These are phyloP conservation scores for Kwoniella dejecticola DNA, from an alignment of 768 basidiomycete genomes.

Conservation along the genomic window DNA sequence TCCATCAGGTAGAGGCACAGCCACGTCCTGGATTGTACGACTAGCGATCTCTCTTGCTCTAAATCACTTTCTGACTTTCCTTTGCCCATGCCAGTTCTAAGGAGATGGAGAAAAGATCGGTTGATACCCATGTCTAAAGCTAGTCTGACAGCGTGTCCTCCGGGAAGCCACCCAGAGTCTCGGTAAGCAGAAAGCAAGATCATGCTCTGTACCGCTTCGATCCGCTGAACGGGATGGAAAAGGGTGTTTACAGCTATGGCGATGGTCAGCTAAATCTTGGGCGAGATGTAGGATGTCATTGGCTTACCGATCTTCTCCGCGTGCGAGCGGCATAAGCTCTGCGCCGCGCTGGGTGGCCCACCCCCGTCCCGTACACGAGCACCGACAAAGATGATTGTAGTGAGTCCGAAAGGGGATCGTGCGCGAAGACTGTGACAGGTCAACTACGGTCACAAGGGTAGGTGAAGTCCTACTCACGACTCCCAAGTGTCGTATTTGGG, in stretches of 20 bases:
- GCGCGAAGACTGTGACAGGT: constrained; percentile 62
- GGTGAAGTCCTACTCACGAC: constrained; percentile 52
- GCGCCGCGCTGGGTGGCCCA: constrained; percentile 72
- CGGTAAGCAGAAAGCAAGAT: constrained; percentile 92
- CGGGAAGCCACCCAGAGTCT: constrained; percentile 92
- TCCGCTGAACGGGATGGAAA: constrained; percentile 75
- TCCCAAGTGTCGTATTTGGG: constrained; percentile 79
- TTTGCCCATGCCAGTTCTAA: constrained; percentile 70
- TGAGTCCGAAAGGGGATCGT: constrained; percentile 89
- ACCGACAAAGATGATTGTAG: constrained; percentile 91
- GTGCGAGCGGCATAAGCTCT: constrained; percentile 74
- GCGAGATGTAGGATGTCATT: too few relatives aligned
- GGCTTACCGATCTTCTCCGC: constrained; percentile 62
- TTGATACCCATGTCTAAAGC: constrained; percentile 92
- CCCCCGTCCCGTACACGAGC: constrained; percentile 88
- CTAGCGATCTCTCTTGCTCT: constrained; percentile 70
- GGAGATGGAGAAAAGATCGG: constrained; percentile 82
- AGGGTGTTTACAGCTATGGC: constrained; percentile 68
- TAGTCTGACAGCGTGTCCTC: constrained; percentile 94
- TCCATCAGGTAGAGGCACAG: constrained; percentile 92
- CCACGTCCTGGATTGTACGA: constrained; percentile 84
- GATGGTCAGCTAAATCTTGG: not conserved
- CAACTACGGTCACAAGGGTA: not conserved
- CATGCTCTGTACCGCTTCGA: constrained; percentile 92
- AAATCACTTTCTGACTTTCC: constrained; percentile 64